Conservation (phyloP, 1,284 basidiomycete species). For the Afroboletus lepidellus region DNA sequence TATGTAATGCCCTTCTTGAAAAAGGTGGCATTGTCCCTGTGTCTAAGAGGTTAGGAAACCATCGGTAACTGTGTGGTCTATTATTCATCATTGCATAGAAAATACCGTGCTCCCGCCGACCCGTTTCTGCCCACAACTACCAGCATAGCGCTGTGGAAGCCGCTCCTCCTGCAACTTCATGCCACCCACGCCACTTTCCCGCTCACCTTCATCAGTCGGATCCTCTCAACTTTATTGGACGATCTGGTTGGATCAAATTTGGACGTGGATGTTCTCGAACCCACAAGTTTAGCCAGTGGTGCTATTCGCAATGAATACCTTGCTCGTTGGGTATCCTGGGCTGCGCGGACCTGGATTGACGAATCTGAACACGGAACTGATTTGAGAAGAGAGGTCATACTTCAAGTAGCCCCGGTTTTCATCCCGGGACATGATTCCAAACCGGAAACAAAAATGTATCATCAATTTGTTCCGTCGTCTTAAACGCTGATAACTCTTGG, state of each 20-base stretch:
- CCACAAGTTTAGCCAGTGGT: constrained; percentile 21
- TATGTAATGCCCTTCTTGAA: constrained; percentile 62
- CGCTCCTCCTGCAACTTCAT: constrained; percentile 65
- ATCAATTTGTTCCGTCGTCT: not conserved
- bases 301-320: constrained; percentile 56
- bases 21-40: constrained; percentile 73
- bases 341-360: constrained; percentile 40
- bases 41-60: constrained; percentile 67
- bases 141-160: constrained; percentile 67
- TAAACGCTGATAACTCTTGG: constrained; percentile 9
- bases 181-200: constrained; percentile 55
- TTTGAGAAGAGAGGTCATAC: constrained; percentile 45
- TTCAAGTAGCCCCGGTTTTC: constrained; percentile 47
- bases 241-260: constrained; percentile 8
- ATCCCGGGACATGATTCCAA: constrained; percentile 37
- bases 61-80: not conserved
- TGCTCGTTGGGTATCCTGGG: constrained; percentile 68
- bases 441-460: constrained; percentile 40
- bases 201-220: constrained; percentile 49
- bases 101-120: constrained; percentile 50
- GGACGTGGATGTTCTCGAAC: constrained; percentile 10
- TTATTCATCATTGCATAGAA: constrained; percentile 42
- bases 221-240: constrained; percentile 44
- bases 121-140: constrained; percentile 50
- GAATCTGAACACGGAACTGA: constrained; percentile 33